These are phyloP conservation scores for Aspergillus ochraceoroseus DNA, from an alignment of 2,329 filamentous ascomycete genomes.

Conservation along the genomic window DNA sequence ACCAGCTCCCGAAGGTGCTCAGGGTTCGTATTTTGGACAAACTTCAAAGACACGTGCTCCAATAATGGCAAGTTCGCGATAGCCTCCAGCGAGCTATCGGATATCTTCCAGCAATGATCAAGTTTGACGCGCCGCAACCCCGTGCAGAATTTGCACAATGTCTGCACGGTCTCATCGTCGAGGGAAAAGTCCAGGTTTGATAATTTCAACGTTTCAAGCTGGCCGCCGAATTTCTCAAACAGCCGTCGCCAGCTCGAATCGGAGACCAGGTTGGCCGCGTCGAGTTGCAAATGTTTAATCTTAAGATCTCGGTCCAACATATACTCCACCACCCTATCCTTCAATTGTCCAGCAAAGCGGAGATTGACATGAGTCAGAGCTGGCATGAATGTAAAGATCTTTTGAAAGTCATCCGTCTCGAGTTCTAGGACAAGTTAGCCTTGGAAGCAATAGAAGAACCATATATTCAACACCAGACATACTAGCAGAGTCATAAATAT, in stretches of 20 bases:
- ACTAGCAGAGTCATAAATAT: conserved; percentile 59
- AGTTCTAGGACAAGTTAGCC: conserved; percentile 51
- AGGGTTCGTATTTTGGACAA: conserved; percentile 54
- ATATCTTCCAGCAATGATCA: conserved; percentile 70
- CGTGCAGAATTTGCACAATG: conserved; percentile 61
- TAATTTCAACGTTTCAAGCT: conserved; percentile 66
- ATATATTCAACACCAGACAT: conserved; percentile 25
- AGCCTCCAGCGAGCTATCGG: conserved; percentile 58
- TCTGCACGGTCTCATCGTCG: conserved; percentile 61
- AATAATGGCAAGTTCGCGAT: conserved; percentile 61
- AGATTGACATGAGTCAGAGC: conserved; percentile 66
- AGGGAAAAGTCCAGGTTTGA: conserved; percentile 82
- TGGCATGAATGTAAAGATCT: conserved; percentile 72
- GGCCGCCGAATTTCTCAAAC: conserved; percentile 60
- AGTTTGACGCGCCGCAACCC: conserved; percentile 72
- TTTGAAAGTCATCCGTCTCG: conserved; percentile 67
- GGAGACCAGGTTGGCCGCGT: conserved; percentile 77
- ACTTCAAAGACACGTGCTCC: conserved; percentile 68
- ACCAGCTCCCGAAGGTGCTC: conserved; percentile 60
- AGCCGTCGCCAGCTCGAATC: conserved; percentile 69
- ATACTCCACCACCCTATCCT: conserved; percentile 76
- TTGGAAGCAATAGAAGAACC: conserved; percentile 7
- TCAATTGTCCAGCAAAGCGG: conserved; percentile 85
- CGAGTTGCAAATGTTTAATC: conserved; percentile 70
- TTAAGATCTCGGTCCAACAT: conserved; percentile 65